Evolutionary conservation across 306 rosid genomes (phyloP), one percentile per base, ranked within the genome.

Genomic region (Adenanthera pavonina): DNA sequence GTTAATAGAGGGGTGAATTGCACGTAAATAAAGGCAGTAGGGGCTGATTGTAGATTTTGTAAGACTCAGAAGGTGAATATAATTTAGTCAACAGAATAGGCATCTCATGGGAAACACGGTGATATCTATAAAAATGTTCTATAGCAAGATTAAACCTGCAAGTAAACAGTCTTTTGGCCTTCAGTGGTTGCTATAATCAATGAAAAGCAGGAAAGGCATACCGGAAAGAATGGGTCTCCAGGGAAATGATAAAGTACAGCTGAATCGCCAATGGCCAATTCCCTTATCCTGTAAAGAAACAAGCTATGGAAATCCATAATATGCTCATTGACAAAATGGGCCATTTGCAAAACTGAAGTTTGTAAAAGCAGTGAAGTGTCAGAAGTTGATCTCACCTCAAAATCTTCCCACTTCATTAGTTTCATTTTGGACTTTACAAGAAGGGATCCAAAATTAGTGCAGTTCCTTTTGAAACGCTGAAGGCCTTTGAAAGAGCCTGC

Each of bases 151-250:
- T 66, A 67, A 40, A 46, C 4, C 34, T 38, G 15, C 75, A 64
- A 40, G 51, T 38, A 71, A 61, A 71, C 34, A 64, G 66, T 53
- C 34, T 46, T 69, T n/a, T 70, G 54, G 36, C 40, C 57, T 33
- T 51, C 30, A 30, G 51, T 38, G 16, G 20, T 76, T 20, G 16
- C 36, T 25, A 41, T 52, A 78, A 57, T 9, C 64, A 61, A 52
- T 74, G 67, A 49, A 52, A 73, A 64, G 68, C 36, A 60, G 12
- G 61, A 38, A 56, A 73, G 69, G 65, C 35, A 54, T 90, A 92
- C 98, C 98, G 72, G 98, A 95, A 66, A 95, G 97, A 89, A 95
- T 93, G 3, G 99, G 97, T 83, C 90, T 91, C 99, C 99, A 93
- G 67, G 99, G 99, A 86, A 95, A 92, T 54, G 94, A 82, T 81